Percentiles rank a stretch among this genome's conserved stretches.
These are phyloP conservation scores for Penicillium fuscoglaucum DNA, from an alignment of 2,329 filamentous ascomycete genomes.

Conservation along the genomic window DNA sequence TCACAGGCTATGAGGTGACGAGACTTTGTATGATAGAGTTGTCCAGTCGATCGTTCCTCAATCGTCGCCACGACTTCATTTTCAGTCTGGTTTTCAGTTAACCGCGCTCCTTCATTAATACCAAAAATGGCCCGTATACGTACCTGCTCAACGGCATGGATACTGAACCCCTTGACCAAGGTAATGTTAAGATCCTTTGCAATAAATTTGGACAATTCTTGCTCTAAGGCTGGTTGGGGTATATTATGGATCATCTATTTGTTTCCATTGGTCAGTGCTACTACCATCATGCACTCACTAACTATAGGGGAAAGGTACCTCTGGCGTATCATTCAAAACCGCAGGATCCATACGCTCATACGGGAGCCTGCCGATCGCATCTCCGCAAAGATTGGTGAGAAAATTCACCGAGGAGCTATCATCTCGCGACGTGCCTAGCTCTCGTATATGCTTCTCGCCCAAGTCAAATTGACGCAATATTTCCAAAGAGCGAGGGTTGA, in stretches of 20 bases:
- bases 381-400: conserved; percentile 37
- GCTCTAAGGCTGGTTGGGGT: conserved; percentile 15
- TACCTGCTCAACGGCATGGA: conserved; percentile 8
- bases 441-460: conserved; percentile 23
- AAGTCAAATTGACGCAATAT: conserved; percentile 24
- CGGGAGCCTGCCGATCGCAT: conserved; percentile 36
- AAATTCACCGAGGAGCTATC: conserved; percentile 43
- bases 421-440: conserved; percentile 32
- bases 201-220: conserved; percentile 4
- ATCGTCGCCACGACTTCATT: conserved; percentile 3
- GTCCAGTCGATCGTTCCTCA: conserved; percentile 4
- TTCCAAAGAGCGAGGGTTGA: conserved; percentile 27
- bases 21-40: conserved; percentile 30
- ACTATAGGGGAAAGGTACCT: conserved; percentile 21
- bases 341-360: conserved; percentile 26
- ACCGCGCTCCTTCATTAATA: background rate
- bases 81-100: conserved; percentile 1
- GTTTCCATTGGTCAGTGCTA: background rate
- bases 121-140: background rate
- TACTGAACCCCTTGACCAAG: conserved; percentile 9
- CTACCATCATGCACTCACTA: too few relatives aligned
- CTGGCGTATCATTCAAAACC: conserved; percentile 37
- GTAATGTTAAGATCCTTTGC: conserved; percentile 2
- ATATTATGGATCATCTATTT: conserved; percentile 16
- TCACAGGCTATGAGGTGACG: conserved; percentile 41